Evolutionary conservation across 208 protist genomes (phyloP).

Genomic region (Trypanosomatidae sp.): DNA sequence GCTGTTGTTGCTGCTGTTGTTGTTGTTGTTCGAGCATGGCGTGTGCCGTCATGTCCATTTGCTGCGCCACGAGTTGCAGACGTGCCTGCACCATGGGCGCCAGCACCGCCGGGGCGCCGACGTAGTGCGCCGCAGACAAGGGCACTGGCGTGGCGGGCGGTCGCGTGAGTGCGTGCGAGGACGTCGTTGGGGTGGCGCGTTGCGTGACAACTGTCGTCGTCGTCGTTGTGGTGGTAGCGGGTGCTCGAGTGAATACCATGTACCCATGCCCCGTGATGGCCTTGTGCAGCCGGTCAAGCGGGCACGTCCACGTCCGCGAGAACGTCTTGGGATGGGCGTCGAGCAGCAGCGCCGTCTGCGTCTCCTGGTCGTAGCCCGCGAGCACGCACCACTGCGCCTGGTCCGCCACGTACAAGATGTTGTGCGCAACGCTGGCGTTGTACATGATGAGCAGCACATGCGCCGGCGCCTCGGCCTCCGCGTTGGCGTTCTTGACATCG

Average conservation of each 20-base stretch:
- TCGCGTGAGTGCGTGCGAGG: constrained; percentile 4
- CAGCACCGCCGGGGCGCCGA: constrained; percentile 40
- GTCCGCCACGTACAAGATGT: constrained; percentile 68
- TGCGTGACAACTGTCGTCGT: neutral
- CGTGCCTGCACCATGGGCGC: constrained; percentile 46
- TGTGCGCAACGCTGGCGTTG: constrained; percentile 80
- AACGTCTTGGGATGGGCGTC: constrained; percentile 81
- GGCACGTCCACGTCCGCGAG: constrained; percentile 65
- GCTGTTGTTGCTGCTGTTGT: too few relatives aligned
- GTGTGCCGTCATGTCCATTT: constrained; percentile 14
- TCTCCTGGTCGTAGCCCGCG: constrained; percentile 76
- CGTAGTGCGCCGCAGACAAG: constrained; percentile 5
- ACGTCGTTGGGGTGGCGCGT: neutral
- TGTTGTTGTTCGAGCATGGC: neutral
- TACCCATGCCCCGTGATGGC: constrained; percentile 80
- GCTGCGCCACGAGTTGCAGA: constrained; percentile 42
- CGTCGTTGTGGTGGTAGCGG: constrained; percentile 1
- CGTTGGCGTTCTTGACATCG: constrained; percentile 57
- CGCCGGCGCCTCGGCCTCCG: constrained; percentile 45
- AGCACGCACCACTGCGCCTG: constrained; percentile 76
- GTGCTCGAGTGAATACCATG: constrained; percentile 64
- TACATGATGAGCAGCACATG: constrained; percentile 86
- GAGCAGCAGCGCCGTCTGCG: constrained; percentile 68
- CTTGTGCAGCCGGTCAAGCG: constrained; percentile 79
- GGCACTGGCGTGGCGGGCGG: too few relatives aligned